Percentiles rank a stretch among this genome's conserved stretches.
phyloP scores from a whole-genome alignment of 768 basidiomycete genomes.

The Lactarius vividus region DNA sequence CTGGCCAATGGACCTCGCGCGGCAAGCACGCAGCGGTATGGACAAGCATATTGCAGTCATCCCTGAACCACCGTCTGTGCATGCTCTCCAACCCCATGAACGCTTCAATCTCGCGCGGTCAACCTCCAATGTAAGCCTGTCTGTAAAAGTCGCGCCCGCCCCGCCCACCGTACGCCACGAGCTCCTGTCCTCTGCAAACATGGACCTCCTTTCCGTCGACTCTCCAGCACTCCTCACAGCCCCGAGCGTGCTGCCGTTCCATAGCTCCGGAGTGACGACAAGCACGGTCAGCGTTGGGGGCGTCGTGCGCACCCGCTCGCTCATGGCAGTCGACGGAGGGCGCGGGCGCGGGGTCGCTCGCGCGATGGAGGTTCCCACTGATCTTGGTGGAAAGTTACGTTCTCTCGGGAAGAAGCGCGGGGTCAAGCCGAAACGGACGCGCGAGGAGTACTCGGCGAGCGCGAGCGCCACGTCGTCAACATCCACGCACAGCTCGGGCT shows the following conservation, averaged over 20 bases:
- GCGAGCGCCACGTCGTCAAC: constrained; percentile 5
- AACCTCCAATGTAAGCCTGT: constrained; percentile 9
- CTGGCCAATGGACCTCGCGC: constrained; percentile 29
- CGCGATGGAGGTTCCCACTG: constrained; percentile 20
- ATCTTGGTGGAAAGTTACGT: background rate
- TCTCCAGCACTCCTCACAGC: constrained; percentile 26
- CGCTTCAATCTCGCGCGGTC: constrained; percentile 1
- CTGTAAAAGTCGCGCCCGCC: background rate
- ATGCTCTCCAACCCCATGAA: background rate
- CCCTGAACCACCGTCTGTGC: background rate
- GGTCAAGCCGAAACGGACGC: constrained; percentile 1
- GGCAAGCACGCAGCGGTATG: constrained; percentile 15
- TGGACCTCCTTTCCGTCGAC: constrained; percentile 19
- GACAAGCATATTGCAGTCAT: background rate
- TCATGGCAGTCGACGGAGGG: constrained; percentile 18
- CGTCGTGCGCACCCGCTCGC: constrained; percentile 27
- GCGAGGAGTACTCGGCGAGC: constrained; percentile 6
- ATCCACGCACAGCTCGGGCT: background rate
- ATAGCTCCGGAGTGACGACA: constrained; percentile 26
- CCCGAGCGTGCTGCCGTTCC: constrained; percentile 24
- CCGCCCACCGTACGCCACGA: constrained; percentile 5
- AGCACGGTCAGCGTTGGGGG: constrained; percentile 26
- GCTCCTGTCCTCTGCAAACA: constrained; percentile 3
- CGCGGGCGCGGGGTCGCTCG: constrained; percentile 26
- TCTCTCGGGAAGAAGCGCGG: background rate